Percentiles rank a stretch among this genome's conserved stretches.
Evolutionary conservation across 2,329 filamentous ascomycete genomes (phyloP).

Genomic region (Fusarium domesticum): DNA sequence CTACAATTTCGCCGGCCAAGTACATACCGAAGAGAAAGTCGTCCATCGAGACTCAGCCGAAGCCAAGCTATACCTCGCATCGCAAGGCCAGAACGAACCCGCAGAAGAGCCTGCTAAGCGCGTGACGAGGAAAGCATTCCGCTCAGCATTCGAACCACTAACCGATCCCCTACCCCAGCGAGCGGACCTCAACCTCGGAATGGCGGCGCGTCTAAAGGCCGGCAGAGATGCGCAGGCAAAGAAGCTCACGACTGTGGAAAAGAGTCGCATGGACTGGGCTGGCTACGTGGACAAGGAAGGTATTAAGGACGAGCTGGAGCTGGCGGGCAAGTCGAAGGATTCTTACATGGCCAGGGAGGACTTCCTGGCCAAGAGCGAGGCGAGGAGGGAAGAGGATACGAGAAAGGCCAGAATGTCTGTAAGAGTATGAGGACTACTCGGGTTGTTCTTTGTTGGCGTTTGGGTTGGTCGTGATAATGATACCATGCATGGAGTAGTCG

Average conservation of each 20-base stretch:
- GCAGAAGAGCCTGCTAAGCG: constrained; percentile 39
- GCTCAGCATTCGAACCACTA: constrained; percentile 61
- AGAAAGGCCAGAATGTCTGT: constrained; percentile 50
- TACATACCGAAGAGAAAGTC: constrained; percentile 69
- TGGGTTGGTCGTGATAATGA: constrained; percentile 18
- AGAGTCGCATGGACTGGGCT: constrained; percentile 71
- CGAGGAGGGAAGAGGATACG: constrained; percentile 59
- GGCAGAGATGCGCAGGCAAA: constrained; percentile 52
- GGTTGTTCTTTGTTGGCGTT: constrained; percentile 18
- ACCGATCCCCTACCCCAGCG: constrained; percentile 44
- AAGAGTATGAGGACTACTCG: constrained; percentile 22
- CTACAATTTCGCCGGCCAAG: constrained; percentile 72
- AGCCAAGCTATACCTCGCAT: constrained; percentile 60
- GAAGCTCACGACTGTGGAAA: constrained; percentile 69
- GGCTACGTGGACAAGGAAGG: constrained; percentile 69
- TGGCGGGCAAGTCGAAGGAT: constrained; percentile 62
- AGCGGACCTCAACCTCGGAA: constrained; percentile 56
- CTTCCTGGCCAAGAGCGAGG: constrained; percentile 64
- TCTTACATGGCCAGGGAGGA: constrained; percentile 61
- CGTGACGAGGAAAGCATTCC: constrained; percentile 54
- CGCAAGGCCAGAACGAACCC: constrained; percentile 35
- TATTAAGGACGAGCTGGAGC: constrained; percentile 64
- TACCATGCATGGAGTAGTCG: constrained; percentile 28
- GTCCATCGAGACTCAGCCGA: constrained; percentile 64
- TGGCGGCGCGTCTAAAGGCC: constrained; percentile 47